phyloP scores from a whole-genome alignment of 305 asterid genomes.

The Fraxinus albicans region DNA sequence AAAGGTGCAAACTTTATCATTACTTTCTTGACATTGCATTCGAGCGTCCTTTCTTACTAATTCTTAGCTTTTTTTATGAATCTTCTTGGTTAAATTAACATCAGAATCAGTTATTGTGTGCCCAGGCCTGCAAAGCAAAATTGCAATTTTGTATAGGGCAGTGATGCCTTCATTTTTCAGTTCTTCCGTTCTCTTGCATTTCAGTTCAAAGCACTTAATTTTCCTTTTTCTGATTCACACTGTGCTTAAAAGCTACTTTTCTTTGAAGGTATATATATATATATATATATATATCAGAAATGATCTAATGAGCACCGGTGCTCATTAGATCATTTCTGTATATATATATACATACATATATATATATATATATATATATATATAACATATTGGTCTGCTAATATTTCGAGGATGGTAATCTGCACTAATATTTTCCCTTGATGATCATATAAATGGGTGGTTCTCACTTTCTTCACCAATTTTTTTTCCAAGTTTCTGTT shows the following conservation, averaged over 20 bases:
- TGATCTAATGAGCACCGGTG: too few relatives aligned
- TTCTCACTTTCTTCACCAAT: background rate
- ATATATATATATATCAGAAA: too few relatives aligned
- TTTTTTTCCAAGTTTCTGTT: background rate
- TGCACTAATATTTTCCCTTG: background rate
- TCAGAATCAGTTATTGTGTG: background rate
- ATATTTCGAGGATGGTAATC: background rate
- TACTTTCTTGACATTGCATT: background rate
- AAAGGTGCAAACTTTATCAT: conserved; percentile 47
- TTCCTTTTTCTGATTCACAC: background rate
- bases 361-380: too few relatives aligned
- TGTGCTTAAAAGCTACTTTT: background rate
- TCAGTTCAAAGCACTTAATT: background rate
- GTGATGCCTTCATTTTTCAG: background rate
- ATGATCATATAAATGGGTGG: background rate
- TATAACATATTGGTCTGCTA: background rate
- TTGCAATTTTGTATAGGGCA: background rate
- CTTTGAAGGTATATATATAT: too few relatives aligned
- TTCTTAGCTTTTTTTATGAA: background rate
- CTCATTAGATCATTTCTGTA: too few relatives aligned
- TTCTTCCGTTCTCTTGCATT: background rate
- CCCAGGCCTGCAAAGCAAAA: background rate
- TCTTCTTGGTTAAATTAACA: background rate
- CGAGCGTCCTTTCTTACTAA: background rate
- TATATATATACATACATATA: too few relatives aligned